A percentile compares a stretch with the other conserved stretches of the same genome.
Evolutionary conservation across 106 monocot genomes (phyloP).

Genomic region (Vanilla planifolia): DNA sequence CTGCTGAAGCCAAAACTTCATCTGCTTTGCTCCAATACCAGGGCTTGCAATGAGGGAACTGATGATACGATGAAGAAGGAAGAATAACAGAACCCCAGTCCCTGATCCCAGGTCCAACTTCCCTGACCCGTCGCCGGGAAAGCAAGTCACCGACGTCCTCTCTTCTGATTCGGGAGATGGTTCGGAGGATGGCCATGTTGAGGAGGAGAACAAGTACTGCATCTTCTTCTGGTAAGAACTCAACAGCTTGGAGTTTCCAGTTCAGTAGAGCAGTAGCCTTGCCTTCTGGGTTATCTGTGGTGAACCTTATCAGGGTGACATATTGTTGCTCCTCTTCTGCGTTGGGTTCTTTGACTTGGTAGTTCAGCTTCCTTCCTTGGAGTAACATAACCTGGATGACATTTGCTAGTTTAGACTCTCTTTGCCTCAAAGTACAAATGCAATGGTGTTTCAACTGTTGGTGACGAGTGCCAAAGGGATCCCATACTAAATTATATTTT

Average conservation of each 20-base stretch:
- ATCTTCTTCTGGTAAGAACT: slow-evolving; percentile 90
- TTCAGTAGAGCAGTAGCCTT: slow-evolving; percentile 89
- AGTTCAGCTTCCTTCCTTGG: slow-evolving; percentile 65
- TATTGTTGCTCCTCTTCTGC: slow-evolving; percentile 53
- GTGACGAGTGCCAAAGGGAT: no score
- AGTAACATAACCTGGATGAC: slow-evolving; percentile 37
- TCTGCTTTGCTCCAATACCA: slow-evolving; percentile 77
- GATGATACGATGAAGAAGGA: slow-evolving; percentile 15
- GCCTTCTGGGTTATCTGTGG: slow-evolving; percentile 33
- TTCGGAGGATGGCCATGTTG: slow-evolving; percentile 54
- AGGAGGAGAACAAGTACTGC: slow-evolving; percentile 62
- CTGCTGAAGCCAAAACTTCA: slow-evolving; percentile 43
- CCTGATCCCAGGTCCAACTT: slow-evolving; percentile 39
- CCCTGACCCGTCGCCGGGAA: slow-evolving; percentile 46
- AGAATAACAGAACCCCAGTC: slow-evolving; percentile 92
- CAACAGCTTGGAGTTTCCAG: slow-evolving; percentile 70
- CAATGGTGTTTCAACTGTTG: no score
- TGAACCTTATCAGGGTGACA: slow-evolving; percentile 52
- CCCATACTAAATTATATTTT: no score
- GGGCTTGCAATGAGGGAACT: slow-evolving; percentile 28
- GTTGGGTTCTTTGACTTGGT: slow-evolving; percentile 33
- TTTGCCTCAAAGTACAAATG: no score
- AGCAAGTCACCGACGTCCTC: slow-evolving; percentile 58
- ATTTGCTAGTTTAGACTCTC: not conserved
- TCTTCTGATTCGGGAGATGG: slow-evolving; percentile 52